Conservation (phyloP, 768 basidiomycete species). For the Galerina sulciceps region DNA sequence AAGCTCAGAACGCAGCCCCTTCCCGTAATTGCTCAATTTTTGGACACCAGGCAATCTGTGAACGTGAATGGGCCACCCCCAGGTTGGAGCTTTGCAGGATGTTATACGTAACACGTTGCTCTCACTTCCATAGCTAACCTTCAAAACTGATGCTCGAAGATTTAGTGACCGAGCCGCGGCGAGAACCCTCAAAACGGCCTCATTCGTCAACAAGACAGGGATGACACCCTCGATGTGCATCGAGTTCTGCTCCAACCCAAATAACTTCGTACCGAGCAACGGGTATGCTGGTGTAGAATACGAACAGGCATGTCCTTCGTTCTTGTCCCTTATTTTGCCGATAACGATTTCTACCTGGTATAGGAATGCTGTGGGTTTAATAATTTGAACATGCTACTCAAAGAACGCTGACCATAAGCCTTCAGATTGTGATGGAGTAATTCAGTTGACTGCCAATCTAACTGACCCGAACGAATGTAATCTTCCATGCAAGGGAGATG, state of each 20-base stretch:
- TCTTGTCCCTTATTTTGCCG: too few relatives aligned
- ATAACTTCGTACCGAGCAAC: background rate
- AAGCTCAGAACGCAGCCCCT: too few relatives aligned
- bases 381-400: background rate
- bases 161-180: background rate
- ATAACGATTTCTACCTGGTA: background rate
- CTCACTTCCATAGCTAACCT: background rate
- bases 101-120: background rate
- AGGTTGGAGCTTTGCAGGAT: background rate
- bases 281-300: constrained; percentile 14
- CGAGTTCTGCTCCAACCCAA: background rate
- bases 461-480: constrained; percentile 5
- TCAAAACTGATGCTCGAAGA: background rate
- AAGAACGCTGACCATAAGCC: background rate
- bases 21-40: background rate
- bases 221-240: constrained; percentile 14
- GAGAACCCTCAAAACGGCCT: constrained; percentile 7
- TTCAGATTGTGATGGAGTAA: constrained; percentile 12
- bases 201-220: background rate
- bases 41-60: background rate
- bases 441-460: constrained; percentile 2
- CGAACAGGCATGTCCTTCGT: background rate
- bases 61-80: background rate
- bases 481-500: constrained; percentile 6
- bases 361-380: constrained; percentile 13